A percentile compares a stretch with the other conserved stretches of the same genome.
These are phyloP conservation scores for Lichtheimia corymbifera DNA, from an alignment of 371 early-diverging fungal species.

Conservation along the genomic window DNA sequence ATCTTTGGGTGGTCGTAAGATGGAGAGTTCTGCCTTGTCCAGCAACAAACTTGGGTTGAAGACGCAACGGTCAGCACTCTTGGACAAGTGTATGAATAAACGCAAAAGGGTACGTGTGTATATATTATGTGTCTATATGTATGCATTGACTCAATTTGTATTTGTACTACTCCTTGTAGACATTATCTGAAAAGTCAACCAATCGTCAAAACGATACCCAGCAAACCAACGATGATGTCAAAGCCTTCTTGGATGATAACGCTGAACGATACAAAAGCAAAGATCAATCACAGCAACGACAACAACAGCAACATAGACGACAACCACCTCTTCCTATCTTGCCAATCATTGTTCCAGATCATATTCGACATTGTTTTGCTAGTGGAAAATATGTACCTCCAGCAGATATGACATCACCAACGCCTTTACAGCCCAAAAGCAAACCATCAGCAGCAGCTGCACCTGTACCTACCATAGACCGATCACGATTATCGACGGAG, in stretches of 20 bases:
- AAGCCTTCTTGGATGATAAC: slow-evolving; percentile 33
- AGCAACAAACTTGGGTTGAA: too few species aligned
- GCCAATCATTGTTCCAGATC: slow-evolving; percentile 33
- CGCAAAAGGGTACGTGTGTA: too few species aligned
- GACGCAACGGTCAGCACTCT: too few species aligned
- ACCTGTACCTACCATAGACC: background rate
- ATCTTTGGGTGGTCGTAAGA: too few species aligned
- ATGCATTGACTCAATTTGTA: too few species aligned
- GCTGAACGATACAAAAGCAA: slow-evolving; percentile 20
- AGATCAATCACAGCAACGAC: background rate
- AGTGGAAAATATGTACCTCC: background rate
- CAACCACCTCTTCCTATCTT: slow-evolving; percentile 28
- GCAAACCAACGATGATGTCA: slow-evolving; percentile 4
- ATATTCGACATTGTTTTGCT: slow-evolving; percentile 13
- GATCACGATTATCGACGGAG: background rate
- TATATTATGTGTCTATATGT: too few species aligned
- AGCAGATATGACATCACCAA: background rate
- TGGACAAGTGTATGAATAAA: too few species aligned
- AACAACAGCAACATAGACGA: slow-evolving; percentile 6
- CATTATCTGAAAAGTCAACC: too few species aligned
- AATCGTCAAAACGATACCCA: background rate
- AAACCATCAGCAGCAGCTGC: background rate
- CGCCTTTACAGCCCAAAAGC: background rate
- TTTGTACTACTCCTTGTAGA: too few species aligned
- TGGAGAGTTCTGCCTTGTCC: too few species aligned